Percentiles rank a stretch among this genome's conserved stretches.
Evolutionary conservation across 306 rosid genomes (phyloP).

Genomic region (Mimosa bimucronata): DNA sequence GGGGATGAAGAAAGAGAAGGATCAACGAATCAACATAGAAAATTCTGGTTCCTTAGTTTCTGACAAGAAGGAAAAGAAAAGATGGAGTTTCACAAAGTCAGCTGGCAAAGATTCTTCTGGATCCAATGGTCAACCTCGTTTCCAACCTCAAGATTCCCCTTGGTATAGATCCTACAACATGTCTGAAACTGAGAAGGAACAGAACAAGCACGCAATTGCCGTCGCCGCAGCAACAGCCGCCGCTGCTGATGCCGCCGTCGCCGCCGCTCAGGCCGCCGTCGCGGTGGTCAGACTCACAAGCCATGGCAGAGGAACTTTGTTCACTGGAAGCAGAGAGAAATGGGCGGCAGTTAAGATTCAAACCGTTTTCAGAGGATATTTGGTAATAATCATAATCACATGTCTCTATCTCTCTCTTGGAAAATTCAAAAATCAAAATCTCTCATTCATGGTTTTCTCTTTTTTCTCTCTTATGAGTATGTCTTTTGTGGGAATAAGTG

Average conservation of each 20-base stretch:
- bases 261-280: slow-evolving; percentile 89
- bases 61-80: slow-evolving; percentile 65
- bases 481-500: slow-evolving; percentile 32
- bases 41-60: slow-evolving; percentile 41
- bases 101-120: slow-evolving; percentile 47
- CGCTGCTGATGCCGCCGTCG: slow-evolving; percentile 86
- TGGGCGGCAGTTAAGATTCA: slow-evolving; percentile 87
- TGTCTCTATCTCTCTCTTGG: background rate
- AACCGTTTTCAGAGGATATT: slow-evolving; percentile 80
- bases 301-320: slow-evolving; percentile 60
- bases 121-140: slow-evolving; percentile 8
- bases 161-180: slow-evolving; percentile 76
- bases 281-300: slow-evolving; percentile 86
- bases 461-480: slow-evolving; percentile 12
- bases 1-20: slow-evolving; percentile 84
- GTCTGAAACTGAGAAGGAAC: slow-evolving; percentile 67
- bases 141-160: slow-evolving; percentile 44
- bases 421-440: slow-evolving; percentile 5
- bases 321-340: slow-evolving; percentile 62
- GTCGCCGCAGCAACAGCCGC: slow-evolving; percentile 98
- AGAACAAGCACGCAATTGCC: slow-evolving; percentile 91
- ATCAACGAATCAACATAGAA: slow-evolving; percentile 22
- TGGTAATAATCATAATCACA: slow-evolving; percentile 50
- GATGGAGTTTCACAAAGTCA: slow-evolving; percentile 86
- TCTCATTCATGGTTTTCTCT: background rate